Evolutionary conservation across 345 rosid genomes (phyloP), one percentile per base, ranked within the genome.

Genomic region (Balakata baccata): DNA sequence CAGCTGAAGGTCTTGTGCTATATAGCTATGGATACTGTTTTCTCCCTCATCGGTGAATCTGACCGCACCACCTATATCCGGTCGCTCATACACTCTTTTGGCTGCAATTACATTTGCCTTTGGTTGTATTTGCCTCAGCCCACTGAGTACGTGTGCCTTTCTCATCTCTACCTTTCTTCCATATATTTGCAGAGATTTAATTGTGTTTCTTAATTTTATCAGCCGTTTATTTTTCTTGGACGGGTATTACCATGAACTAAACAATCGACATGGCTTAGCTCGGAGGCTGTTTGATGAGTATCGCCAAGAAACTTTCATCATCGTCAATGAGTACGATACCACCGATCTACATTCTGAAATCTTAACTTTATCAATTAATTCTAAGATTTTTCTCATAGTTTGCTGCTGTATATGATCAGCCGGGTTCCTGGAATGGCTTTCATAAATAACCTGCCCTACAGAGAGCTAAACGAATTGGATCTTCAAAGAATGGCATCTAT

Each of bases 341-440:
- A 11, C 1, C n/a, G 11, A 52, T 52, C 11, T 58, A 10, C 57
- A 52, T 17, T 52, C 20, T 14, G 14, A 29, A 29, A 29, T 29
- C 2, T 29, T 29, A 1, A 29, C 34, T 29, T 29, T 29, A 29
- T 29, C 2, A 29, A 29, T 29, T 29, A 29, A 13, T 18, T 5
- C 20, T 53, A 16, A 3, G 6, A 29, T 11, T 51, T 16, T 68
- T 51, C 9, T 34, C 1, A 34, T 39, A 34, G 25, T 50, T 45
- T 70, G 78, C 34, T 11, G 37, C 5, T n/a, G n/a, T n/a, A n/a
- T 37, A 47, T 39, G 45, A 74, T 77, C 77, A 74, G 86, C 59
- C 86, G 72, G 7, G 78, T 94, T 72, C 98, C 98, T 5, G 94
- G 98, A 64, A 79, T 79, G 64, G 97, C 96, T 69, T 89, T 86